Evolutionary conservation across 2,329 filamentous ascomycete species (phyloP), one percentile per base, ranked within the genome.

Genomic region (Pseudopyricularia cyperi): DNA sequence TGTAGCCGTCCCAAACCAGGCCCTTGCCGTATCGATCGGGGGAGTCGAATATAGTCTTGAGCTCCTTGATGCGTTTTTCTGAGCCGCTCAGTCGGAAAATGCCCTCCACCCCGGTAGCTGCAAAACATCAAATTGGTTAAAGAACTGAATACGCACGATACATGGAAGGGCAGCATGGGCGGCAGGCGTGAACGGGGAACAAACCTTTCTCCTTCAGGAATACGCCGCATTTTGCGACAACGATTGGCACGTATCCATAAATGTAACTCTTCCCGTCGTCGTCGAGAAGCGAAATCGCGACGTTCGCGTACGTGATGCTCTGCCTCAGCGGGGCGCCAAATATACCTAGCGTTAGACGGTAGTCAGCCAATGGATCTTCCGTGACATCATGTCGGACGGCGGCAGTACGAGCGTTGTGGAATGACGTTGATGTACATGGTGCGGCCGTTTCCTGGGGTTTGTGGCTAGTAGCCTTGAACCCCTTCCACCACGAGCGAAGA

Each of bases 221-320:
- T 4, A 98, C 90, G 56, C 93, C 93, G 66, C 93, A 97, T 68
- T 98, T 98, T 34, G 93, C 93, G 52, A 98, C 91, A 44, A 98
- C 91, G 57, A 98, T 97, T 17, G 93, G 93, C 7, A 98, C 91
- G 63, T 97, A 97, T 62, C 93, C 93, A 66, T 97, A 98, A 52
- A 97, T 96, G 67, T 95, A 97, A 69, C 89, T 95, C 66, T 93
- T 82, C 32, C 91, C 91, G 58, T 93, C 79, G 58, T 91, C 88
- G 65, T 97, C 90, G 58, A 93, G 87, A 28, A 98, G 79, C 22
- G 91, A 97, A 62, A 98, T 98, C 57, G 93, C 93, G 55, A 98
- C 93, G 64, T 97, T 98, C 54, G 93, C 93, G 66, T 98, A 97
- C 55, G 86, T 87, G 66, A 98, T 97, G 70, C 91, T 97, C 63